Evolutionary conservation across 208 protist species (phyloP).

Genomic region (Acanthamoeba triangularis): DNA sequence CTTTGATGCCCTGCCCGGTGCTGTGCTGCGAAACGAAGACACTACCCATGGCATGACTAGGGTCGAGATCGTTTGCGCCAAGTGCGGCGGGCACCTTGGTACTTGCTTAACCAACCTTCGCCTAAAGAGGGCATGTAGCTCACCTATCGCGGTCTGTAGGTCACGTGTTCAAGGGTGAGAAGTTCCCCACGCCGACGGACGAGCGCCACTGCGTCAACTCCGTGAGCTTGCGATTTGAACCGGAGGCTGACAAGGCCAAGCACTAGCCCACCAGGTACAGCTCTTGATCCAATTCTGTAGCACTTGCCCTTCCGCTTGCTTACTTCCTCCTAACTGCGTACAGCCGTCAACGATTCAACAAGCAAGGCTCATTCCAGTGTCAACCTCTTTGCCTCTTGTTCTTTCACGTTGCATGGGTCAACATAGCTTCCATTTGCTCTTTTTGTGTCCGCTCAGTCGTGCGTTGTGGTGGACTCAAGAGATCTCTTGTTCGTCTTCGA

Average conservation of each 20-base stretch:
- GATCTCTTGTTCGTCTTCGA: too few relatives aligned
- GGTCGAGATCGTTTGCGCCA: conserved; percentile 86
- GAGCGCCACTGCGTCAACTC: conserved; percentile 89
- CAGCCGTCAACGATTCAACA: too few relatives aligned
- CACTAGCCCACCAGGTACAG: too few relatives aligned
- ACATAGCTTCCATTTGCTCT: too few relatives aligned
- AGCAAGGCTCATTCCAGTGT: too few relatives aligned
- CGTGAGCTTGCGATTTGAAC: conserved; percentile 80
- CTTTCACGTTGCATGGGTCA: too few relatives aligned
- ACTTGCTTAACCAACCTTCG: not conserved
- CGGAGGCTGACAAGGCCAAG: not conserved
- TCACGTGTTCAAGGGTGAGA: conserved; percentile 81
- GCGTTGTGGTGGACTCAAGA: too few relatives aligned
- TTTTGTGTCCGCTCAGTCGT: too few relatives aligned
- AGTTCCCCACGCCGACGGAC: conserved; percentile 82
- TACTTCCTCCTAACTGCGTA: too few relatives aligned
- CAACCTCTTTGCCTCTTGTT: too few relatives aligned
- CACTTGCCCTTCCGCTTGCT: too few relatives aligned
- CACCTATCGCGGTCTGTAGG: conserved; percentile 36
- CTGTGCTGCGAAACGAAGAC: conserved; percentile 75
- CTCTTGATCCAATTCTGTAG: too few relatives aligned
- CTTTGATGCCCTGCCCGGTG: conserved; percentile 80
- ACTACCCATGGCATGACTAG: conserved; percentile 71
- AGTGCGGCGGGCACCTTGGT: conserved; percentile 88
- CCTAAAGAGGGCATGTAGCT: not conserved